phyloP scores from a whole-genome alignment of 2,329 filamentous ascomycete genomes.

The Apiospora malaysiana region DNA sequence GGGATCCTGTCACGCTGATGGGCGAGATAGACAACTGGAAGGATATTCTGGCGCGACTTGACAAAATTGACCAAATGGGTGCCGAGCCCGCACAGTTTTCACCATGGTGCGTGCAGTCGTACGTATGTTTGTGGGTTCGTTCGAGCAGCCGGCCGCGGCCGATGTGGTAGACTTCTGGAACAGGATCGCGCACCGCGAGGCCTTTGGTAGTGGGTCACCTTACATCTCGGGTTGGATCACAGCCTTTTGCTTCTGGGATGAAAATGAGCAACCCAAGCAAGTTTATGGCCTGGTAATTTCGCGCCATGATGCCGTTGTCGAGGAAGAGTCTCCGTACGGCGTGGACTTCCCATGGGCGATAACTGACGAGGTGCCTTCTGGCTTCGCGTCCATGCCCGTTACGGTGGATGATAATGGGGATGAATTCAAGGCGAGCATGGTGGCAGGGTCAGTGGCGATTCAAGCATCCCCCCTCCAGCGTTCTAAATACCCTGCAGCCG shows the following conservation, averaged over 20 bases:
- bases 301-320: not conserved
- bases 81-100: conserved; percentile 28
- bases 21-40: conserved; percentile 54
- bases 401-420: not conserved
- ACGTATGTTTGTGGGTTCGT: conserved; percentile 36
- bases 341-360: not conserved
- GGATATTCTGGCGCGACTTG: conserved; percentile 38
- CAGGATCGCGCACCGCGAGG: not conserved
- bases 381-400: not conserved
- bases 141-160: conserved; percentile 34
- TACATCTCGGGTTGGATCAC: conserved; percentile 42
- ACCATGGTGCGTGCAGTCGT: conserved; percentile 34
- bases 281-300: not conserved
- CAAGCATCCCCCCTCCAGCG: not conserved
- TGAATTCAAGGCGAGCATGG: not conserved
- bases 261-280: not conserved
- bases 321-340: not conserved
- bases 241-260: conserved; percentile 43
- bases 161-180: conserved; percentile 36
- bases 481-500: no score
- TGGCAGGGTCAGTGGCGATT: not conserved
- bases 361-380: not conserved
- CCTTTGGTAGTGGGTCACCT: conserved; percentile 33
- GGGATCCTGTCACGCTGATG: conserved; percentile 58
- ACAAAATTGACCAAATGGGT: conserved; percentile 45